Percentiles rank a stretch among this genome's conserved stretches.
These are phyloP conservation scores for Nannochloropsis gaditana DNA, from an alignment of 108 stramenopile species.

Conservation along the genomic window DNA sequence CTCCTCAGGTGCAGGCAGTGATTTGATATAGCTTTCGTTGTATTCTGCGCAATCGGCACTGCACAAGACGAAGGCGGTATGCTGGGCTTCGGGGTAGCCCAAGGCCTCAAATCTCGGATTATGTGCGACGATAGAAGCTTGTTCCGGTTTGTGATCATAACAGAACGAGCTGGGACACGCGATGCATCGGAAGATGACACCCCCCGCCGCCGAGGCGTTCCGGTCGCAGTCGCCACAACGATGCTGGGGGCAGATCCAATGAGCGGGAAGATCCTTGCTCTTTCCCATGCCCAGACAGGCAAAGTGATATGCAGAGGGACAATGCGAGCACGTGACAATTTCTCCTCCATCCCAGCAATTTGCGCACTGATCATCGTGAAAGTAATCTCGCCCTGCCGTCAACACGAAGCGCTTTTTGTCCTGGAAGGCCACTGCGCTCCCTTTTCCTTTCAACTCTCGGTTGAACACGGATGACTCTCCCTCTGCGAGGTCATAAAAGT, in stretches of 20 bases:
- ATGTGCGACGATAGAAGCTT: neutral
- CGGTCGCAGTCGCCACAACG: slow-evolving; percentile 21
- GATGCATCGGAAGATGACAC: neutral
- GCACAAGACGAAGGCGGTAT: neutral
- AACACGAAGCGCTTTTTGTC: slow-evolving; percentile 25
- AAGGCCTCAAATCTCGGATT: neutral
- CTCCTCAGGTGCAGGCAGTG: neutral
- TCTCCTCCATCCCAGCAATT: slow-evolving; percentile 35
- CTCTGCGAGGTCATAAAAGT: neutral
- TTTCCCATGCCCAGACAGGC: slow-evolving; percentile 25
- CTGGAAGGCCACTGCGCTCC: neutral
- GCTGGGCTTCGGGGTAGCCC: slow-evolving; percentile 15
- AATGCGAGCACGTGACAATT: slow-evolving; percentile 25
- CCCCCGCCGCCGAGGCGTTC: neutral
- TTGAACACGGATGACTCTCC: neutral
- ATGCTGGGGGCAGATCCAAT: slow-evolving; percentile 31
- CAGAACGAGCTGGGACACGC: neutral
- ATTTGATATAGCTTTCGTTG: neutral
- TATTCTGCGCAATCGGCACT: neutral
- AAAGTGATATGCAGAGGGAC: slow-evolving; percentile 25
- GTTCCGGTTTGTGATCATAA: neutral
- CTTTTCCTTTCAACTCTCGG: neutral
- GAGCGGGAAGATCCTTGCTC: slow-evolving; percentile 1
- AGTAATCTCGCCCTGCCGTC: slow-evolving; percentile 28
- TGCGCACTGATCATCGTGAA: slow-evolving; percentile 29